Conservation (phyloP, 345 rosid genomes). For the Salix arbutifolia region DNA sequence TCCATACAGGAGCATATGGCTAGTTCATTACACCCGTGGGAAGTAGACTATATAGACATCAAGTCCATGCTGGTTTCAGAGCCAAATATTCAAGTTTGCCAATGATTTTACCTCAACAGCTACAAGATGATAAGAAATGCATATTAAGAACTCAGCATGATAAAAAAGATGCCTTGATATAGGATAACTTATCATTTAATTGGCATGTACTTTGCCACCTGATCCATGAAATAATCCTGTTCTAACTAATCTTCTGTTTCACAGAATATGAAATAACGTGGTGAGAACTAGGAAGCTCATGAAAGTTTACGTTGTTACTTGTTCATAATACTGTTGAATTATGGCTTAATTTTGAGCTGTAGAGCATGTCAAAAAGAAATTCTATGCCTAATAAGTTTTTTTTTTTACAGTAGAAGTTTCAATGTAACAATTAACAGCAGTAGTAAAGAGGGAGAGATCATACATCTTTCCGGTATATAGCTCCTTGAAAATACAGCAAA, state of each 20-base stretch:
- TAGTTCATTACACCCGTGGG: background rate
- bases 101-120: background rate
- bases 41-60: background rate
- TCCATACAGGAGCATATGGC: background rate
- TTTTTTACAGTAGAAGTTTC: background rate
- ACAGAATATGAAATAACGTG: background rate
- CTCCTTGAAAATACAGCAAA: constrained; percentile 92
- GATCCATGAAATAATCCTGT: background rate
- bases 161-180: background rate
- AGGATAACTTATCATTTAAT: background rate
- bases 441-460: constrained; percentile 27
- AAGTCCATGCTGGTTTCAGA: constrained; percentile 1
- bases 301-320: background rate
- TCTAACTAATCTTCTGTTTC: background rate
- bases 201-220: background rate
- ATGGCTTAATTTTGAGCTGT: background rate
- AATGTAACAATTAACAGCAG: background rate
- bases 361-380: background rate
- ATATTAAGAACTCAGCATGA: background rate
- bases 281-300: background rate
- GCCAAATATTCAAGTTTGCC: background rate
- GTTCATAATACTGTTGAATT: background rate
- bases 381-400: background rate
- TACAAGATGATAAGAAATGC: background rate
- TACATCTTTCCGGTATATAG: constrained; percentile 93